Evolutionary conservation across 345 rosid species (phyloP).

Genomic region (Camelina laxa): DNA sequence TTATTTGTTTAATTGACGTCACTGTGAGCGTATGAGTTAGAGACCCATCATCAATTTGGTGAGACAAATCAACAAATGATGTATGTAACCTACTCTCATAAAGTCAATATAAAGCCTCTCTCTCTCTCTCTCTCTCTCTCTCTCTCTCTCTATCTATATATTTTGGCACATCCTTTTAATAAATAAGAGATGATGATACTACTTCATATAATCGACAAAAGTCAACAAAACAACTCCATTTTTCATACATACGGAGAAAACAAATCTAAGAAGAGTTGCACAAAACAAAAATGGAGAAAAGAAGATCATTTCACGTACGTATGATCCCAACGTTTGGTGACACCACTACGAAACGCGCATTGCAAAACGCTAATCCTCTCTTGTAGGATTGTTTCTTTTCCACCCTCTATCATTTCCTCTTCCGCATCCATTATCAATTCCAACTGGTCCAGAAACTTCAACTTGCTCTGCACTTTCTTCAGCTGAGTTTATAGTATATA

Average conservation of each 20-base stretch:
- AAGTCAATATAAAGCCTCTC: background rate
- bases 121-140: background rate
- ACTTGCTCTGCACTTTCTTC: slow-evolving; percentile 71
- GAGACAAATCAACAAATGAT: slow-evolving; percentile 7
- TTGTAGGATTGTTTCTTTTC: slow-evolving; percentile 52
- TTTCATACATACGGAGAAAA: background rate
- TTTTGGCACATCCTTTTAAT: background rate
- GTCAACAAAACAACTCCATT: background rate
- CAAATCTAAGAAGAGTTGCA: slow-evolving; percentile 1
- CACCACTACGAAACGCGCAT: slow-evolving; percentile 52
- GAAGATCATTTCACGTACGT: slow-evolving; percentile 37
- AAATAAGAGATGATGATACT: background rate
- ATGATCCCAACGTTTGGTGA: slow-evolving; percentile 67
- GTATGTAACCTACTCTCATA: slow-evolving; percentile 6
- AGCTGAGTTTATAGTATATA: slow-evolving; percentile 47
- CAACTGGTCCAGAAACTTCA: slow-evolving; percentile 67
- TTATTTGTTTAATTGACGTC: slow-evolving; percentile 6
- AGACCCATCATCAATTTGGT: slow-evolving; percentile 1
- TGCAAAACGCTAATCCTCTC: slow-evolving; percentile 57
- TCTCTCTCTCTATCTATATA: background rate
- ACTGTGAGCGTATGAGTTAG: slow-evolving; percentile 12
- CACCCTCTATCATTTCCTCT: slow-evolving; percentile 56
- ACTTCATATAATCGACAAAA: background rate
- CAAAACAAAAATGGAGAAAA: background rate
- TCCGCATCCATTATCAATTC: slow-evolving; percentile 83